These are phyloP conservation scores for Oryza brachyantha DNA, from an alignment of 176 grass and related monocot genomes.

Conservation along the genomic window DNA sequence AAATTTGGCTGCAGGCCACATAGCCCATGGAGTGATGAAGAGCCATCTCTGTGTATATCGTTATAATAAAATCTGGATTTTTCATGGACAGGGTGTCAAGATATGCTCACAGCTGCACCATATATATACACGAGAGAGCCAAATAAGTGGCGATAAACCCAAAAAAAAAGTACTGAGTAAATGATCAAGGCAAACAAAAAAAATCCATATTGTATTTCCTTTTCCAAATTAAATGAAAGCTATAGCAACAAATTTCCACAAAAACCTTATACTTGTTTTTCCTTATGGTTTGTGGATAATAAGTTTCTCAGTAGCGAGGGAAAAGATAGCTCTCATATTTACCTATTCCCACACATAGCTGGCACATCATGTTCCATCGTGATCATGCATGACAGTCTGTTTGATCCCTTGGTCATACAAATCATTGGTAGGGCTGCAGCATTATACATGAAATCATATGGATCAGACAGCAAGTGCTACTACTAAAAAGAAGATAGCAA, in stretches of 20 bases:
- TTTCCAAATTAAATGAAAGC: not conserved
- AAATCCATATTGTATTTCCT: not conserved
- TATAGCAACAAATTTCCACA: not conserved
- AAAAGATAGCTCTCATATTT: not conserved
- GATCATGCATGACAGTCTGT: not conserved
- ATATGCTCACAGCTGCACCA: not conserved
- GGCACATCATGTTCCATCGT: not conserved
- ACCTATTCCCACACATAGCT: not conserved
- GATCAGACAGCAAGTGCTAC: not conserved
- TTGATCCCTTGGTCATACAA: not conserved
- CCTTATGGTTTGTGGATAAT: not conserved
- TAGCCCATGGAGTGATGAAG: constrained; percentile 26
- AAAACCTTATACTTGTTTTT: not conserved
- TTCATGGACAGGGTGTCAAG: constrained; percentile 25
- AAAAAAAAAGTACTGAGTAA: not conserved
- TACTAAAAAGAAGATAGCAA: not conserved
- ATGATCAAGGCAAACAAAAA: not conserved
- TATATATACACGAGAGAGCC: not conserved
- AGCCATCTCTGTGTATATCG: not conserved
- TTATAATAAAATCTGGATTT: constrained; percentile 20
- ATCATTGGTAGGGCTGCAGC: not conserved
- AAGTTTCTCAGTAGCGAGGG: not conserved
- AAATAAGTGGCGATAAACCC: not conserved
- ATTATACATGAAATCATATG: not conserved
- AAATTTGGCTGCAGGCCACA: not conserved